These are phyloP conservation scores for Pochonia chlamydosporia DNA, from an alignment of 2,329 filamentous ascomycete genomes.

Conservation along the genomic window DNA sequence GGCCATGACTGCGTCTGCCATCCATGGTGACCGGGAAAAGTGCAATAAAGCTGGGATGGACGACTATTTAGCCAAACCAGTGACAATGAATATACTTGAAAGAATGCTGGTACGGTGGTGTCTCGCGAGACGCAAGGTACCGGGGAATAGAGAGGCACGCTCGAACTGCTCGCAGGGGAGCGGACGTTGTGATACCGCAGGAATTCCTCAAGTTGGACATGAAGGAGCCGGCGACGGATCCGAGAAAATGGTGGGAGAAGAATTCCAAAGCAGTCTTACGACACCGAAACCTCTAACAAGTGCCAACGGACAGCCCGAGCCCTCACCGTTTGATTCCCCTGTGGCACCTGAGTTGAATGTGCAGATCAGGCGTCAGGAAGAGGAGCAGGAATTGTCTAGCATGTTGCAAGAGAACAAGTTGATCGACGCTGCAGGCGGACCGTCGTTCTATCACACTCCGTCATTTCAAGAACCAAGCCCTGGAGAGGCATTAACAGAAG, in stretches of 20 bases:
- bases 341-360: constrained; percentile 24
- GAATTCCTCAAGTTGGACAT: constrained; percentile 31
- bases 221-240: constrained; percentile 18
- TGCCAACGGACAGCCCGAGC: constrained; percentile 29
- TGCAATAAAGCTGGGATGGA: constrained; percentile 72
- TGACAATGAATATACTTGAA: constrained; percentile 62
- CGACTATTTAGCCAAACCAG: constrained; percentile 68
- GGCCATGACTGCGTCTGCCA: constrained; percentile 76
- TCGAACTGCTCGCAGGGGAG: constrained; percentile 42
- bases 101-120: constrained; percentile 68
- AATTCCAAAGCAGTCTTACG: constrained; percentile 24
- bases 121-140: constrained; percentile 24
- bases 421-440: constrained; percentile 38
- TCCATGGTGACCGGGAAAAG: constrained; percentile 71
- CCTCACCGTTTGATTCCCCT: constrained; percentile 35
- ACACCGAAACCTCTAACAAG: constrained; percentile 36
- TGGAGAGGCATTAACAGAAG: constrained; percentile 45
- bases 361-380: constrained; percentile 27
- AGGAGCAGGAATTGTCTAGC: constrained; percentile 34
- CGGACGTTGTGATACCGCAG: constrained; percentile 36
- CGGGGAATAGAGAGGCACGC: constrained; percentile 18
- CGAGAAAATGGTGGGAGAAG: constrained; percentile 16
- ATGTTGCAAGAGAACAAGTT: constrained; percentile 41
- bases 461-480: constrained; percentile 27
- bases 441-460: constrained; percentile 22